Conservation (phyloP, 2,329 filamentous ascomycete species). For the Mycosphaerella sp. region DNA sequence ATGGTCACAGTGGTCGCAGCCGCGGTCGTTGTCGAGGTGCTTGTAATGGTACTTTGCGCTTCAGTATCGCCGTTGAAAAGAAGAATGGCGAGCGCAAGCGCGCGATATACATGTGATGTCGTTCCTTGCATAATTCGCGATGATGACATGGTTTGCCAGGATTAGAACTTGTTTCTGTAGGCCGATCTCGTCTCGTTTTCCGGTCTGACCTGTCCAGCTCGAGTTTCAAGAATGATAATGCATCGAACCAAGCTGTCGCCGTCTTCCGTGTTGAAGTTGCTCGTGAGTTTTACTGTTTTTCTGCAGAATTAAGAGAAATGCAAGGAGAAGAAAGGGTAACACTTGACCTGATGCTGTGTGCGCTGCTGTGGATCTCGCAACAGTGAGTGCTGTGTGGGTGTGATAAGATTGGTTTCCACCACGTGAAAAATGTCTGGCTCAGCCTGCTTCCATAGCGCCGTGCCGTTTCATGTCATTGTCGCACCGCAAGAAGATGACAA, state of each 20-base stretch:
- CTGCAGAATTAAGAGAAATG: background rate
- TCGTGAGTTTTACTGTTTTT: background rate
- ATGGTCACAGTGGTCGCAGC: slow-evolving; percentile 21
- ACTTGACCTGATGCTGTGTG: background rate
- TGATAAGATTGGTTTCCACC: background rate
- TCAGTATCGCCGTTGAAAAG: background rate
- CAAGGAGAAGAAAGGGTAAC: background rate
- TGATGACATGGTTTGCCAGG: slow-evolving; percentile 12
- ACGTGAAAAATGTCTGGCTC: slow-evolving; percentile 4
- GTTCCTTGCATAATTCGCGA: slow-evolving; percentile 12
- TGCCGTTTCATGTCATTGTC: slow-evolving; percentile 8
- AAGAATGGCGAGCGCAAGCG: slow-evolving; percentile 4
- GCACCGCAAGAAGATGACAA: background rate
- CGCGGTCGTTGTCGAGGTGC: slow-evolving; percentile 22
- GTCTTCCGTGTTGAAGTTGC: background rate
- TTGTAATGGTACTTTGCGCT: slow-evolving; percentile 4
- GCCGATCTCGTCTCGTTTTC: slow-evolving; percentile 1
- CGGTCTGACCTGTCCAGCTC: background rate
- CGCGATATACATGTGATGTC: slow-evolving; percentile 11
- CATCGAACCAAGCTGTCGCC: background rate
- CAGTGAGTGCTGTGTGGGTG: background rate
- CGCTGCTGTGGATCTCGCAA: background rate
- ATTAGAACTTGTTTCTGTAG: slow-evolving; percentile 11
- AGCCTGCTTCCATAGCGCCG: background rate
- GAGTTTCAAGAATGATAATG: background rate